Evolutionary conservation across 352 stramenopile genomes (phyloP).

Genomic region (Globisporangium middletonii): DNA sequence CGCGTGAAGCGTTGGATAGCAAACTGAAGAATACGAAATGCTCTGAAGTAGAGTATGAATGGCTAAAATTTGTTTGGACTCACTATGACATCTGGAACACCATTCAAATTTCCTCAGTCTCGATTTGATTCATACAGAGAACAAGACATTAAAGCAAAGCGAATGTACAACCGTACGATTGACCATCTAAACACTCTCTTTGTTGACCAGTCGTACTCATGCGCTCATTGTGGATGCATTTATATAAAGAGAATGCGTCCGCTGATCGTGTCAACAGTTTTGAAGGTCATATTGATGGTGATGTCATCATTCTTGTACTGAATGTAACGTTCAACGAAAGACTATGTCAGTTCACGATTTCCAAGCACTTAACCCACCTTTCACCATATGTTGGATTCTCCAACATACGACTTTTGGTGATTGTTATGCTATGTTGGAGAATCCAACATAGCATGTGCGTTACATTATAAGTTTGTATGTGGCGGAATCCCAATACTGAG

Average conservation of each 20-base stretch:
- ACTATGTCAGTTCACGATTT: slow-evolving; percentile 17
- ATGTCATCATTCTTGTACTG: slow-evolving; percentile 18
- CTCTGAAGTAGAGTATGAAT: slow-evolving; percentile 20
- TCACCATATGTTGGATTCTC: no score
- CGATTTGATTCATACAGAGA: neutral
- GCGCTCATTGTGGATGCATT: neutral
- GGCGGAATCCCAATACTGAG: no score
- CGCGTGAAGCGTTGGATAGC: no score
- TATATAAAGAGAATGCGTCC: slow-evolving; percentile 7
- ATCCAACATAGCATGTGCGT: no score
- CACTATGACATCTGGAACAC: slow-evolving; percentile 17
- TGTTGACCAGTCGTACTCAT: no score
- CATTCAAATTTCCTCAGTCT: neutral
- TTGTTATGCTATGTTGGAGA: no score
- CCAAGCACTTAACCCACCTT: neutral
- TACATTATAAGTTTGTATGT: no score
- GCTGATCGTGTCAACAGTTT: slow-evolving; percentile 9
- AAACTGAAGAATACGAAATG: slow-evolving; percentile 7
- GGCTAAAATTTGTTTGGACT: slow-evolving; percentile 23
- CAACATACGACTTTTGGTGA: no score
- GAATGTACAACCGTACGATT: neutral
- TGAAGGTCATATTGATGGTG: no score
- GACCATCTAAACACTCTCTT: neutral
- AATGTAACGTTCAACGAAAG: slow-evolving; percentile 22
- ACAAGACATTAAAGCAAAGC: neutral